Base-by-base conservation (phyloP, 2,329 filamentous ascomycete species). In the Ceratocystis colombiana region DNA sequence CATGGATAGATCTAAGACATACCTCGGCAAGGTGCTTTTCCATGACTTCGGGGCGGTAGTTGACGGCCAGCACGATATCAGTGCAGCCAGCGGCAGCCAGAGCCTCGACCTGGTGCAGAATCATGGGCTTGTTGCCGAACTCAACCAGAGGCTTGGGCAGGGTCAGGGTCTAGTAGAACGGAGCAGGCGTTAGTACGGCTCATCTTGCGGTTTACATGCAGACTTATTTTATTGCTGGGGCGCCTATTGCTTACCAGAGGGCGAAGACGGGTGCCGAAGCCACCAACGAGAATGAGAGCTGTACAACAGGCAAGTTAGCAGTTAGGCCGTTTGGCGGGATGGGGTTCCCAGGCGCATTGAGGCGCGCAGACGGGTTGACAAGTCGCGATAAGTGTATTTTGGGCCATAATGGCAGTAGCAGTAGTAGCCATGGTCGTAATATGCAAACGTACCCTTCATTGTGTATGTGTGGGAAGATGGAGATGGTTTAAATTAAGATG, bases 71-170 rank as follows among this genome's bases (percentile, higher is more conserved):
- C 66, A 99, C 93, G 73, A 99, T 96, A 79, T 97, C 92, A 69
- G 90, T 97, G 70, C 97, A 94, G 76, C 93, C 93, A 68, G 91
- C 93, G 68, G 87, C 88, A 71, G 94, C 93, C 71, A 99, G 84
- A 71, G 90, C 91, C 80, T 96, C 91, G 73, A 99, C 90, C 79
- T 99, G 93, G 79, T 97, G 93, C 74, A 95, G 84, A 77, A 99
- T 97, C 93, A 99, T 99, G 76, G 92, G 94, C 80, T 94, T 93
- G 84, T 99, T 99, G 75, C 86, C 91, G 75, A 99, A 99, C 80
- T 99, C 69, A 74, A 99, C 94, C 71, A 99, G 84, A 71, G 94
- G 93, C 79, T 97, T 99, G 69, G 93, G 93, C 71, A 96, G 89
- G 64, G 94, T 96, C 75, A 99, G 86, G 72, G 93, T 99, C 90